Evolutionary conservation across 2,329 filamentous ascomycete species (phyloP).

Genomic region (Aspergillus texensis): DNA sequence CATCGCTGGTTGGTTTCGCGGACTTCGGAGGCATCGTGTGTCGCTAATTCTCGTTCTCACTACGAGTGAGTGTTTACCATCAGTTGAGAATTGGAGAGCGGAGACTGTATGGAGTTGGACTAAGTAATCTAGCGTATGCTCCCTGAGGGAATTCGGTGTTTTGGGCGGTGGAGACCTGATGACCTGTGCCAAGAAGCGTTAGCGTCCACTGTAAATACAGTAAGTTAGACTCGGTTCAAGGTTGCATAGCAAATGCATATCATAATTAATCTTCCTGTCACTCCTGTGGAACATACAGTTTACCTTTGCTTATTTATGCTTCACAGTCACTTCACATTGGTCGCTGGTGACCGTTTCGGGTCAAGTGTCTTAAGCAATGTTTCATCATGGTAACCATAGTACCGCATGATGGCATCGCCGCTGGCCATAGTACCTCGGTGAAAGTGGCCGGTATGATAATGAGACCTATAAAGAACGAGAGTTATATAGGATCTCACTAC

Average conservation of each 20-base stretch:
- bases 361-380: neutral
- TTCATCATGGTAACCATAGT: neutral
- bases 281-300: neutral
- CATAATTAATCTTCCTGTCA: neutral
- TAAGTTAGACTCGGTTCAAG: neutral
- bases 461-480: neutral
- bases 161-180: conserved; percentile 26
- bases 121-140: neutral
- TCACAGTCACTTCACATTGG: too few relatives aligned
- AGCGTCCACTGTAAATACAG: conserved; percentile 13
- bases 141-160: conserved; percentile 16
- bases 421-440: neutral
- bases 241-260: neutral
- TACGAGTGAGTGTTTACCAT: neutral
- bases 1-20: conserved; percentile 49
- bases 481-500: neutral
- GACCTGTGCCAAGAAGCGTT: conserved; percentile 32
- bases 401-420: neutral
- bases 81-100: neutral
- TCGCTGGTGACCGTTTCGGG: neutral
- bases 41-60: conserved; percentile 8
- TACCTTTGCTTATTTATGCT: neutral
- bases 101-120: neutral
- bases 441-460: neutral
- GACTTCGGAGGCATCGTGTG: conserved; percentile 39